Base-by-base conservation (phyloP, 1,284 basidiomycete genomes). In the Tetrapyrgos nigripes region DNA sequence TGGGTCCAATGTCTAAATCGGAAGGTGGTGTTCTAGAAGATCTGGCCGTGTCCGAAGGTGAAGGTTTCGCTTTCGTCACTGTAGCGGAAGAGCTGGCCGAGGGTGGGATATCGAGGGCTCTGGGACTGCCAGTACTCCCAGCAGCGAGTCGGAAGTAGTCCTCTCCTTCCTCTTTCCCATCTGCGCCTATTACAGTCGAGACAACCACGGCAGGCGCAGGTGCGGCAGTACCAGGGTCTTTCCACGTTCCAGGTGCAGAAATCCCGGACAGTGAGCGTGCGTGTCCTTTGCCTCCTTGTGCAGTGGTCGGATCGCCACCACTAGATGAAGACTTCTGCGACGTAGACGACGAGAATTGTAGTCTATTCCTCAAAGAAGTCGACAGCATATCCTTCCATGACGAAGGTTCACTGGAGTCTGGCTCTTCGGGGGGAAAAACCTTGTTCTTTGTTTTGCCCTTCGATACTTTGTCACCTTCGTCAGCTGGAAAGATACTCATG, bases 161-260 rank as follows among this genome's bases (percentile, higher is more conserved):
- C 29, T 69, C 70, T 19, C 64, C 61, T 46, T 71, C 67, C 49
- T 76, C 74, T 28, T 69, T 71, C n/a, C 76, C 77, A 64, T 74
- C 76, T 29, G 79, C 75, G 33, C 74, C 70, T 14, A 77, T 80
- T 27, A 79, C 73, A 26, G 79, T 76, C 40, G 79, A 81, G 8
- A 83, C 79, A 45, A 83, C 71, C 17, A 83, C 75, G 2, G 80
- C 81, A 48, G 82, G 82, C 0, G 81, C 82, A 27, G 76, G 82
- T 13, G 79, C 75, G n/a, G 77, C 74, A n/a, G 77, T 69, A 28
- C 81, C 80, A 23, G 78, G 80, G 64, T 83, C 80, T 64, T 82
- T 79, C 80, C 81, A 83, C 50, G 75, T 77, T 26, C 71, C 68
- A 17, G 76, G 67, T 4, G 68, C 67, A 19, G 74, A 70, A 17